A percentile compares a stretch with the other conserved stretches of the same genome.
Evolutionary conservation across 2,329 filamentous ascomycete species (phyloP).

Genomic region (Pseudogymnoascus sp.): DNA sequence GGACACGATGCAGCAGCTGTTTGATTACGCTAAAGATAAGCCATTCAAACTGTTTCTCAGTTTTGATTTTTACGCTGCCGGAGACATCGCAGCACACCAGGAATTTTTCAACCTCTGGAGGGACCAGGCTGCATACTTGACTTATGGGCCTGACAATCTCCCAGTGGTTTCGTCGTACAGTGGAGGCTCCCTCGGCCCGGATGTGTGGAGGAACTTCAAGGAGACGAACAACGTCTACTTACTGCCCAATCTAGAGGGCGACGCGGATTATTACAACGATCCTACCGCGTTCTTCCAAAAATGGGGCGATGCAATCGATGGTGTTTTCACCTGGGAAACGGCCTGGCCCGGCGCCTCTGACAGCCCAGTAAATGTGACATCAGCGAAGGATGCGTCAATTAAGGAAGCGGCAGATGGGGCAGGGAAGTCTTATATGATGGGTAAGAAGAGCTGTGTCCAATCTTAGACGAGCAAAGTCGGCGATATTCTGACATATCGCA

Average conservation of each 20-base stretch:
- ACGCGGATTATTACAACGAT: slow-evolving; percentile 28
- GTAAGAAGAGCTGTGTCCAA: slow-evolving; percentile 10
- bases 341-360: slow-evolving; percentile 28
- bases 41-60: slow-evolving; percentile 32
- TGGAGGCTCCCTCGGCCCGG: slow-evolving; percentile 19
- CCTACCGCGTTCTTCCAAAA: slow-evolving; percentile 23
- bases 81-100: slow-evolving; percentile 15
- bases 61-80: slow-evolving; percentile 27
- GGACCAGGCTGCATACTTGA: slow-evolving; percentile 26
- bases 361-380: slow-evolving; percentile 23
- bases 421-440: slow-evolving; percentile 31
- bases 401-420: slow-evolving; percentile 16
- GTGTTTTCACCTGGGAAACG: slow-evolving; percentile 33
- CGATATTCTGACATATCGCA: background rate
- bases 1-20: slow-evolving; percentile 26
- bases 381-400: slow-evolving; percentile 21
- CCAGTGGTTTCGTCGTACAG: slow-evolving; percentile 30
- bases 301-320: slow-evolving; percentile 29
- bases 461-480: background rate
- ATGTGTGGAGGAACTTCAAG: slow-evolving; percentile 25
- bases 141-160: slow-evolving; percentile 20
- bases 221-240: slow-evolving; percentile 26
- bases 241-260: slow-evolving; percentile 28
- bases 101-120: slow-evolving; percentile 18
- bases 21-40: slow-evolving; percentile 24